Percentiles rank a stretch among this genome's conserved stretches.
Conservation (phyloP, 169 alveolate species). For the Perkinsus chesapeaki region DNA sequence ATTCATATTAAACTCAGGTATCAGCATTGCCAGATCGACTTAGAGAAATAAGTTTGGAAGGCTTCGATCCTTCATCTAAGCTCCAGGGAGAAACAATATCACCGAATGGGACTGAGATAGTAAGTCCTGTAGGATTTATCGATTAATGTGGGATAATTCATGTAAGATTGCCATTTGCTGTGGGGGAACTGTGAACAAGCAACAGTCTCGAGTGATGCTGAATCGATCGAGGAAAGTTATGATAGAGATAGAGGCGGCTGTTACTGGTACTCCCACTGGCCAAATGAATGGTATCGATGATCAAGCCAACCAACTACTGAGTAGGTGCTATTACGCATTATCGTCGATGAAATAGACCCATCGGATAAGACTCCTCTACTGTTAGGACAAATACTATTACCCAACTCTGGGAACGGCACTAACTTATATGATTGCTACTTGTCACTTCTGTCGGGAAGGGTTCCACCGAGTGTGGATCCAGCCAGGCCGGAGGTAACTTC, state of each 20-base stretch:
- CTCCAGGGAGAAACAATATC: background rate
- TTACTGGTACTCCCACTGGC: background rate
- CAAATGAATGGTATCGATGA: background rate
- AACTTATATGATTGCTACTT: background rate
- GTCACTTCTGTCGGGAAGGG: background rate
- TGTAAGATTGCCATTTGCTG: background rate
- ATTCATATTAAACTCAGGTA: background rate
- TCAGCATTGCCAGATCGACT: background rate
- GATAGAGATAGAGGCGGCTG: background rate
- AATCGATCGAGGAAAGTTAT: background rate
- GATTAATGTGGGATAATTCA: background rate
- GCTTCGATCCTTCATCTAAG: background rate
- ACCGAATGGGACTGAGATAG: background rate
- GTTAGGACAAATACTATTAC: background rate
- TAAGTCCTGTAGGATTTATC: background rate
- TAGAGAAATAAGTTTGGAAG: background rate
- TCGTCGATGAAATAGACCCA: background rate
- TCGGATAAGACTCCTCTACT: background rate
- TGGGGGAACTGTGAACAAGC: background rate
- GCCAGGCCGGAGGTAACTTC: background rate
- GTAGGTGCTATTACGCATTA: background rate
- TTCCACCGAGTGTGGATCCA: background rate
- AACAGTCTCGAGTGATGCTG: background rate
- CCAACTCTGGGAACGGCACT: background rate
- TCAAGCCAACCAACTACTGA: background rate